Conservation (phyloP, 495 filamentous ascomycete genomes). For the Apiosordaria backusii region DNA sequence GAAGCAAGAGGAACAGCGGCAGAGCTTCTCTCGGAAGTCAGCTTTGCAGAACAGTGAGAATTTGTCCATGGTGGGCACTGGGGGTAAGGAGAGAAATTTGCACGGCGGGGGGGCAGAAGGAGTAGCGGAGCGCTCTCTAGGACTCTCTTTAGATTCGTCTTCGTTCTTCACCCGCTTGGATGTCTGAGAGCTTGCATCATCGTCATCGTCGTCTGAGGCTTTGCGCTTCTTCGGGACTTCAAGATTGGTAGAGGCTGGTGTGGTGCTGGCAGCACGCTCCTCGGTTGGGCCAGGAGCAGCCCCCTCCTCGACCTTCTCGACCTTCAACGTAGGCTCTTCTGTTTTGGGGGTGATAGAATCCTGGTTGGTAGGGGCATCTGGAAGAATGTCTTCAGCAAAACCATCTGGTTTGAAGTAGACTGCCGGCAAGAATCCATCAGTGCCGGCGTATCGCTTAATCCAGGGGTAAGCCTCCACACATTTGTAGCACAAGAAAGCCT, state of each 20-base stretch:
- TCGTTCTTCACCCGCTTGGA: slow-evolving; percentile 59
- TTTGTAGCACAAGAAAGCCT: slow-evolving; percentile 88
- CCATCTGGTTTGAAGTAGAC: slow-evolving; percentile 44
- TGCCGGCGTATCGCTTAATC: slow-evolving; percentile 88
- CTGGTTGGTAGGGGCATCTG: not conserved
- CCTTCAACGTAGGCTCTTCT: not conserved
- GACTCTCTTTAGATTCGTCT: not conserved
- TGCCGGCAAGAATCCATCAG: slow-evolving; percentile 73
- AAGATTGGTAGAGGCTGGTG: slow-evolving; percentile 4
- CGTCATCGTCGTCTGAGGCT: slow-evolving; percentile 43
- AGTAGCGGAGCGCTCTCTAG: not conserved
- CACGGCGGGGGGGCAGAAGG: not conserved
- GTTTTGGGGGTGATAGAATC: not conserved
- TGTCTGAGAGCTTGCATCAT: slow-evolving; percentile 32
- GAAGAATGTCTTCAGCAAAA: not conserved
- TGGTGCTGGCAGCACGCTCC: slow-evolving; percentile 1
- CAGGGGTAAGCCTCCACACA: slow-evolving; percentile 86
- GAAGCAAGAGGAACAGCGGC: slow-evolving; percentile 77
- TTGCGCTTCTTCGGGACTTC: slow-evolving; percentile 69
- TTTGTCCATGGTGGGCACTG: slow-evolving; percentile 36
- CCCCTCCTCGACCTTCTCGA: not conserved
- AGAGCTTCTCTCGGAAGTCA: slow-evolving; percentile 70
- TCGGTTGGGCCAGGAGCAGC: slow-evolving; percentile 5
- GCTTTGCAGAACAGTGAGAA: slow-evolving; percentile 79
- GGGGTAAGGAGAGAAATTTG: slow-evolving; percentile 24